Base-by-base conservation (phyloP, 2,329 filamentous ascomycete genomes). In the Colletotrichum horii region DNA sequence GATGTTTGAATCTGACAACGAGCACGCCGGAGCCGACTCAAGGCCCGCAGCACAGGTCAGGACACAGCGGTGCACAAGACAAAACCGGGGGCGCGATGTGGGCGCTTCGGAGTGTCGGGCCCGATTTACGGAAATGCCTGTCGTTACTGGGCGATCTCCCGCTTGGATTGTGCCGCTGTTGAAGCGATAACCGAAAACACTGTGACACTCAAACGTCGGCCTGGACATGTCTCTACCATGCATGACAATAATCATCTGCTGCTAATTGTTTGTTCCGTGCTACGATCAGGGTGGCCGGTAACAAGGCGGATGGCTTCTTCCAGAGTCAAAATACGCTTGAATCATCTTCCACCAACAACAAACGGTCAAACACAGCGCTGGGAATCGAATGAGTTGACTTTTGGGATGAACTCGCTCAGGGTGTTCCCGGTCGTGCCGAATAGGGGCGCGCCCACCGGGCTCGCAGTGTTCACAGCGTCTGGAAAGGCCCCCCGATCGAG, bases 371-470 rank as follows among this genome's bases (percentile, higher is more conserved):
- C 43, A 52, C n/a, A 52, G n/a, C 43, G 43, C 43, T 52, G 43
- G 19, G 38, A 48, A 48, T n/a, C 9, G 38, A 48, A n/a, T 14
- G 43, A 48, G 22, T 52, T 52, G 43, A 52, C 43, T 52, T 58
- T 58, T 22, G 43, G 43, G 11, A 52, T 52, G 43, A 52, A 52
- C 43, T 22, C n/a, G n/a, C 43, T 52, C 52, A 55, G 43, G 64
- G 56, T 52, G 65, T 30, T 74, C 65, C 74, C 65, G 74, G 74
- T 60, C 28, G 24, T 76, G 58, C 70, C 70, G 65, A 56, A 76
- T 65, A 76, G 74, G 74, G 74, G 74, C 56, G 67, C 56, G 26
- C 55, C 34, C 26, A 32, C 55, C 67, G 58, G 56, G 55, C 11
- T 52, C 43, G 3, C n/a, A 52, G 43, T 4, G n/a, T 55, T 62